Evolutionary conservation across 257 asterid species (phyloP), one percentile per base, ranked within the genome.

Genomic region (Gentiana macrophylla): DNA sequence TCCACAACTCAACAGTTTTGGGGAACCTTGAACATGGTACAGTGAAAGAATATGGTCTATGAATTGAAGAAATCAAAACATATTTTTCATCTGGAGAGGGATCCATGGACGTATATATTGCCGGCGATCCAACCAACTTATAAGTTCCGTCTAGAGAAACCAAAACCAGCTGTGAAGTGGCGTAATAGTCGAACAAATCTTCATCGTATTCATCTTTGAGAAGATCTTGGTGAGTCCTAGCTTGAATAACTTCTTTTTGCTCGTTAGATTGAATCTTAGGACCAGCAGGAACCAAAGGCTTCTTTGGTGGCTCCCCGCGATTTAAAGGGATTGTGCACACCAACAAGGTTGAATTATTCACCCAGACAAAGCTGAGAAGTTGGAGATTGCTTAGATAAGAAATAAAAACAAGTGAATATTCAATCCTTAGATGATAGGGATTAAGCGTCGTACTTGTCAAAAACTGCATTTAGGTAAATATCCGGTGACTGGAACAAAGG

Each of bases 181-280:
- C 94, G 56, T 92, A 92, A 69, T 87, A 92, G 67, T 85, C 97
- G 53, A 92, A 92, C 52, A 92, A 70, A 62, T 75, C 77, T 75
- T 83, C 95, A 63, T 92, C 95, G 50, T 87, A 76, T 75, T 87
- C 86, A 71, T 92, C 98, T 75, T 92, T 92, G 49, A 92, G 93
- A 64, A 88, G 80, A 81, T 91, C 98, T 66, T 92, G 98, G 62
- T 79, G 80, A 53, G 98, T 88, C 79, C 97, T 80, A 46, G 94
- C 70, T 61, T 92, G 98, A 78, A 92, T 74, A 52, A 79, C 72
- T 58, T 64, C 82, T 64, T 77, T n/a, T 56, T 72, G 79, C 67
- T 92, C 98, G 59, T 91, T 92, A 44, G 97, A 81, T 73, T 85
- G 97, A 79, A 92, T 77, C 83, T 92, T 92, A 61, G 95, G 98